phyloP scores from a whole-genome alignment of 1,284 basidiomycete species.

The Psilocybe mexicana region DNA sequence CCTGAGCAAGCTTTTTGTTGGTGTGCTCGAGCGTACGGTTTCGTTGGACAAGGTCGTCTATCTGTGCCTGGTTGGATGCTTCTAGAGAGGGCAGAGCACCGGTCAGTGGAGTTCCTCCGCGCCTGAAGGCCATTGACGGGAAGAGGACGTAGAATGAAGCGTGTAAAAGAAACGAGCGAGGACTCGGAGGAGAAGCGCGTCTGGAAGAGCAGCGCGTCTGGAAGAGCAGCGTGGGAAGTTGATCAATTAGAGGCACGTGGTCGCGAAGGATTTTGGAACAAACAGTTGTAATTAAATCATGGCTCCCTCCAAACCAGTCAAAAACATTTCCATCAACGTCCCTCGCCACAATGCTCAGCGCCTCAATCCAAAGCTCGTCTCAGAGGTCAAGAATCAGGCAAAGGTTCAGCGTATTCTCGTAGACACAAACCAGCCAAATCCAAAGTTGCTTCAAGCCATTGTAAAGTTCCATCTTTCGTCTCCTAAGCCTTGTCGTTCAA shows the following conservation, averaged over 20 bases:
- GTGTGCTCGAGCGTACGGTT: conserved; percentile 62
- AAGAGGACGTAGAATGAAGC: no score
- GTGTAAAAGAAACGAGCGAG: no score
- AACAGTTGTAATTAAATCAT: conserved; percentile 33
- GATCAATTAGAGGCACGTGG: conserved; percentile 18
- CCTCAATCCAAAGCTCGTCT: conserved; percentile 60
- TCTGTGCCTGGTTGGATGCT: conserved; percentile 61
- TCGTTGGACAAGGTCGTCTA: conserved; percentile 65
- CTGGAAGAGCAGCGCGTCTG: background rate
- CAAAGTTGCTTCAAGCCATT: conserved; percentile 63
- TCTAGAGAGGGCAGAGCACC: conserved; percentile 41
- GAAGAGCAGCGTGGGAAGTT: background rate
- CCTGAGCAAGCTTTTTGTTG: conserved; percentile 48
- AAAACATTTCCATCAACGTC: conserved; percentile 61
- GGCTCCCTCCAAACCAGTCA: conserved; percentile 56
- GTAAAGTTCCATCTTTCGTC: conserved; percentile 39
- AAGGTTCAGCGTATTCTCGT: conserved; percentile 49
- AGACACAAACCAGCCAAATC: conserved; percentile 61
- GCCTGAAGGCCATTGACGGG: conserved; percentile 12
- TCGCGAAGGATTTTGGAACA: conserved; percentile 11
- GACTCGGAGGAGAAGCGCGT: no score
- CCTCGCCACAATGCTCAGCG: conserved; percentile 74
- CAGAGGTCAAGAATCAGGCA: conserved; percentile 57
- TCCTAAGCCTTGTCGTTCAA: background rate
- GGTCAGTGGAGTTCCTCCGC: conserved; percentile 30